Evolutionary conservation across 1,139 yeast species (phyloP), one percentile per base, ranked within the genome.

Genomic region (Yamadazyma kanchanaburiensis): DNA sequence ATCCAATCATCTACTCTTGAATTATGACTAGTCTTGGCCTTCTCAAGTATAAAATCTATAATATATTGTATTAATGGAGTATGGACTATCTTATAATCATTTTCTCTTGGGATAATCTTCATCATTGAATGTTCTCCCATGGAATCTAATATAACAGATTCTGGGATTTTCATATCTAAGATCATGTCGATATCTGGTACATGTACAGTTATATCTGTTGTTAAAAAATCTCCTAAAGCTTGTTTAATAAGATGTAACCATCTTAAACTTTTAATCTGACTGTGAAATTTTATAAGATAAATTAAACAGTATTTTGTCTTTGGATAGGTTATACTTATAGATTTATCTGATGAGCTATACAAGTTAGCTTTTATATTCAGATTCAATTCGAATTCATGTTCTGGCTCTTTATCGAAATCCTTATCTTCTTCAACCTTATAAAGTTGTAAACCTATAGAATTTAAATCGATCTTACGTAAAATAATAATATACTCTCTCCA

Each of bases 401-500:
- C 57, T 0, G 65, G 62, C 19, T 46, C 46, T 17, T 27, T 33
- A n/a, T 21, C 19, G 11, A 22, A 13, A 13, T 21, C 6, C 6
- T 16, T 20, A 25, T 74, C 57, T 8, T 18, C 20, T 18, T 18
- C 20, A 2, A 60, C 52, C 17, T 71, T 72, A 52, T 77, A 80
- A 36, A 87, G 74, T 45, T 85, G 89, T 2, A 86, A 42, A 3
- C 64, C 53, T 2, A 85, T 49, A 0, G 88, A 85, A 2, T 55
- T 59, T 33, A 65, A 57, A 15, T 74, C 76, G 1, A 83, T 74
- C 24, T 74, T 73, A 34, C 91, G 59, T 0, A 81, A 75, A 4
- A 81, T 84, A 2, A 81, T 79, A 20, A 74, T 57, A 47, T 76
- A 82, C 49, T 87, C 95, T 36, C 70, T 74, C 91, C 95, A 86